Conservation (phyloP, 2,329 filamentous ascomycete genomes). For the Pseudocercospora fijiensis region DNA sequence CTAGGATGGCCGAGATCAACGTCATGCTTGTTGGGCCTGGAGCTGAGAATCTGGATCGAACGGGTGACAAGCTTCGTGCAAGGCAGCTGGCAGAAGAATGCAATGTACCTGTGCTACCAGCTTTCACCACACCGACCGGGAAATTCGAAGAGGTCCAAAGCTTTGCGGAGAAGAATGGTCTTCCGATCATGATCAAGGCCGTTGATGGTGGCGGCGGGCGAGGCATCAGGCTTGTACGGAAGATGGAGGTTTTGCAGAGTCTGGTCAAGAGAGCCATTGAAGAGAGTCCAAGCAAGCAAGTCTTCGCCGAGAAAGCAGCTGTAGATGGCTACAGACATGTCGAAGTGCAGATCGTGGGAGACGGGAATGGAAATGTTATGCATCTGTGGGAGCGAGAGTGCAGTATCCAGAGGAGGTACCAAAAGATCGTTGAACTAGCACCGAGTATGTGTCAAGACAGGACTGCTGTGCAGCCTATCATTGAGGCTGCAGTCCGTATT, state of each 20-base stretch:
- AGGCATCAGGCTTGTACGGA: slow-evolving; percentile 57
- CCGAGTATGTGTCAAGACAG: slow-evolving; percentile 54
- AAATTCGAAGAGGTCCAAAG: slow-evolving; percentile 44
- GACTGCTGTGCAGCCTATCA: slow-evolving; percentile 49
- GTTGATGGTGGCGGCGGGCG: slow-evolving; percentile 63
- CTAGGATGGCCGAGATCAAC: slow-evolving; percentile 49
- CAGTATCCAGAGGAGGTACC: slow-evolving; percentile 60
- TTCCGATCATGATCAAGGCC: slow-evolving; percentile 63
- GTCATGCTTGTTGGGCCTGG: slow-evolving; percentile 56
- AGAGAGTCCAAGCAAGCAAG: slow-evolving; percentile 58
- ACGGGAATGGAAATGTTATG: slow-evolving; percentile 52
- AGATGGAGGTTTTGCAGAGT: slow-evolving; percentile 47
- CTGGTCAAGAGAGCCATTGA: slow-evolving; percentile 53
- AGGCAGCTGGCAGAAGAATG: slow-evolving; percentile 53
- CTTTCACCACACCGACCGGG: slow-evolving; percentile 48
- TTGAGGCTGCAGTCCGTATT: slow-evolving; percentile 56
- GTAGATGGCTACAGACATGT: slow-evolving; percentile 61
- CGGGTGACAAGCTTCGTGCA: slow-evolving; percentile 58
- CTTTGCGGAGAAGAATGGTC: slow-evolving; percentile 60
- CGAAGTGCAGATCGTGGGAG: slow-evolving; percentile 61
- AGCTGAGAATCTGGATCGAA: slow-evolving; percentile 56
- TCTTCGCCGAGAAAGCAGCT: slow-evolving; percentile 63
- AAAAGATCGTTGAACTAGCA: slow-evolving; percentile 61
- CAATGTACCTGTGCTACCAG: slow-evolving; percentile 53
- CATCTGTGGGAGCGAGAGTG: slow-evolving; percentile 63